A percentile compares a stretch with the other conserved stretches of the same genome.
These are phyloP conservation scores for Trichoderma semiorbis DNA, from an alignment of 2,329 filamentous ascomycete genomes.

Conservation along the genomic window DNA sequence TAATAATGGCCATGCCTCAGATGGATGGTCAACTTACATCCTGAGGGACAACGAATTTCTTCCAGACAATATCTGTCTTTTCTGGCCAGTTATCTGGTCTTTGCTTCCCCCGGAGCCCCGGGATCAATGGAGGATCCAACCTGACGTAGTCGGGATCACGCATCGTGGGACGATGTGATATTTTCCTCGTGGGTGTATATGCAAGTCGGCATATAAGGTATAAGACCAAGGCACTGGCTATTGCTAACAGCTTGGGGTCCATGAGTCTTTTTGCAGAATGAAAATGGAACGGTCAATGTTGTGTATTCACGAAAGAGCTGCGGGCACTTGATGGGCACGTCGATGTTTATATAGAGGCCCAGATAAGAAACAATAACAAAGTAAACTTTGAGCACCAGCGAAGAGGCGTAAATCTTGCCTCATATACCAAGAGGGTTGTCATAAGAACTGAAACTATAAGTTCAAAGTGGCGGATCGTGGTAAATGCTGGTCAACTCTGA, in stretches of 20 bases:
- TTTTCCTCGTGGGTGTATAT: background rate
- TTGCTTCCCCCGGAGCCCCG: background rate
- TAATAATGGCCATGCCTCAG: background rate
- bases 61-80: background rate
- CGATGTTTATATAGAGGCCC: background rate
- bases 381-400: background rate
- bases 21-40: background rate
- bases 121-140: background rate
- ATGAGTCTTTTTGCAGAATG: background rate
- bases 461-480: background rate
- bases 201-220: background rate
- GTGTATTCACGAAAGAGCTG: background rate
- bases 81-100: background rate
- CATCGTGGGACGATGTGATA: background rate
- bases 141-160: background rate
- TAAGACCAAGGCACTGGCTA: background rate
- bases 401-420: background rate
- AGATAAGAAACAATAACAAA: background rate
- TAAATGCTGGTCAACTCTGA: background rate
- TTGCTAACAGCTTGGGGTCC: background rate
- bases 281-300: background rate
- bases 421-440: background rate
- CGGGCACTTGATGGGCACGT: background rate
- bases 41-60: background rate
- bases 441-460: background rate